Evolutionary conservation across 1,284 basidiomycete genomes (phyloP), one percentile per base, ranked within the genome.

Genomic region (Tilletia setariae): DNA sequence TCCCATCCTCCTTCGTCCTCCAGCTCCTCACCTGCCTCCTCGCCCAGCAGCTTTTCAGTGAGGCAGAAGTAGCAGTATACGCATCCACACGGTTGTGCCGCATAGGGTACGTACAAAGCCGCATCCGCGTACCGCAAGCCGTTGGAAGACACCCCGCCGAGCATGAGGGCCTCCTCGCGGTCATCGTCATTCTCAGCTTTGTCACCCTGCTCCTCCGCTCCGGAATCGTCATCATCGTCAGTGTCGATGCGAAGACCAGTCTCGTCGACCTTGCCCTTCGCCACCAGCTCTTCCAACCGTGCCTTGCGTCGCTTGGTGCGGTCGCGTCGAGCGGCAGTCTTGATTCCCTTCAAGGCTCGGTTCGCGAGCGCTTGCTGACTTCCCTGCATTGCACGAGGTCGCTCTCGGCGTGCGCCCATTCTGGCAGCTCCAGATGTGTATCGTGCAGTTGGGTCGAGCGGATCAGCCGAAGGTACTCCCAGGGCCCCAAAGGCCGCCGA

Each of bases 11-110:
- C 70, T 47, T 71, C 68, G 56, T 76, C 70, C 67, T 74, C 71
- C 56, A 81, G 44, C 64, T 79, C 78, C 62, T 81, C 81, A 65
- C 74, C 78, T 70, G 74, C 76, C 46, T 76, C 72, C 40, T 82
- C 79, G 42, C 71, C 70, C 8, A 82, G 64, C 56, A 83, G 67
- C 67, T 76, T 72, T 21, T 68, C 73, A 2, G 77, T 70, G 30
- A 82, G 74, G 69, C 81, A 82, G 40, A 75, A 72, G 64, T 82
- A 83, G 73, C 81, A 83, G 67, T 83, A 83, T 13, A 44, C 32
- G 46, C 70, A 72, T 11, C 42, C 46, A 64, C 82, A 83, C 21
- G 77, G 78, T n/a, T 74, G 61, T n/a, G 76, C 74, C 43, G 70
- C 68, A 70, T 83, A 83, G 1, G 82, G 71, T 6, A 74, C 74